Evolutionary conservation across 768 basidiomycete genomes (phyloP).

Genomic region (Kwoniella bestiolae): DNA sequence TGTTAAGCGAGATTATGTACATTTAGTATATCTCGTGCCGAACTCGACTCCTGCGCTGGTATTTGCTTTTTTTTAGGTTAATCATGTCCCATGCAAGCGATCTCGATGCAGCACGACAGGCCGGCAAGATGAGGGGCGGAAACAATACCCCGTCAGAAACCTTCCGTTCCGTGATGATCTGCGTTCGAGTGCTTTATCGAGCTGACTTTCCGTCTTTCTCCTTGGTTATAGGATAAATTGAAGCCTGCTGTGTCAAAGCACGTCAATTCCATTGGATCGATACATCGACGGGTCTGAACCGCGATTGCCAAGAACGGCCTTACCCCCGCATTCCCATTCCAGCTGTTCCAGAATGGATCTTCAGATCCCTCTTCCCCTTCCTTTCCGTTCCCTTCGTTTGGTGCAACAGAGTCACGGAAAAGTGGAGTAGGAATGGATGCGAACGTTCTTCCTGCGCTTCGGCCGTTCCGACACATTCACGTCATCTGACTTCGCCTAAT

Average conservation of each 20-base stretch:
- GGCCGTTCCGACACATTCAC: not conserved
- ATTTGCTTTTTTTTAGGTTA: too few relatives aligned
- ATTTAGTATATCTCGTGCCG: too few relatives aligned
- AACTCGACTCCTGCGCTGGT: too few relatives aligned
- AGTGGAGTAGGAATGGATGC: not conserved
- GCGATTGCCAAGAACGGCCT: not conserved
- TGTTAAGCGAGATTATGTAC: not conserved
- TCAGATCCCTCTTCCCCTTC: not conserved
- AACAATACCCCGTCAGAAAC: too few relatives aligned
- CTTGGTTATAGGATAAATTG: too few relatives aligned
- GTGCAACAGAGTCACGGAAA: not conserved
- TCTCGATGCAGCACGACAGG: too few relatives aligned
- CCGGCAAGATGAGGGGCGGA: too few relatives aligned
- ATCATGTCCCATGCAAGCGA: too few relatives aligned
- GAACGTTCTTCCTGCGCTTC: too few relatives aligned
- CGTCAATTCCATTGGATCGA: not conserved
- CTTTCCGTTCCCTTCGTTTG: not conserved
- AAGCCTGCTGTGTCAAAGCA: not conserved
- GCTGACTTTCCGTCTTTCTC: not conserved
- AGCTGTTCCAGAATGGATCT: not conserved
- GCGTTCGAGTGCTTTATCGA: too few relatives aligned
- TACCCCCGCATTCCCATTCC: not conserved
- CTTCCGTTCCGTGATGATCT: too few relatives aligned
- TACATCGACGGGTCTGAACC: not conserved
- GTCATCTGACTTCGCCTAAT: not conserved